These are phyloP conservation scores for Xerocomellus chrysenteron DNA, from an alignment of 768 basidiomycete genomes.

Conservation along the genomic window DNA sequence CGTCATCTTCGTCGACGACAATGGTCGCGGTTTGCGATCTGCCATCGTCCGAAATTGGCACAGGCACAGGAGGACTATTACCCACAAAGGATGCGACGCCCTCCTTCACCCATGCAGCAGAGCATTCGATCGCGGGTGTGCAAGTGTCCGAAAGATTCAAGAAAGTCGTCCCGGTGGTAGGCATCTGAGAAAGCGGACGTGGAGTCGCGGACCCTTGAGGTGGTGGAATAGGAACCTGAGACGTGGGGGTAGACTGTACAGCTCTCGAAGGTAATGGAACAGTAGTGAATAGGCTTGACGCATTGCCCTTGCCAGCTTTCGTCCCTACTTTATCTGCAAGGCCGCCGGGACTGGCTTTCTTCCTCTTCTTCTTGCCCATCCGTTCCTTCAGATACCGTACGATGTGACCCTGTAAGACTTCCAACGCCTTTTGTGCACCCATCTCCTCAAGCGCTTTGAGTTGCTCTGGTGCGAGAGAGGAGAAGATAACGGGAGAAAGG, in stretches of 20 bases:
- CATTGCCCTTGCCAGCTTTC: conserved; percentile 38
- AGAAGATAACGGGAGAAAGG: conserved; percentile 83
- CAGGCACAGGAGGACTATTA: conserved; percentile 31
- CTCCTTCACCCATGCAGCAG: conserved; percentile 17
- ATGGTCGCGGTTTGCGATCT: conserved; percentile 52
- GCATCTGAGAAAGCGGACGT: conserved; percentile 1
- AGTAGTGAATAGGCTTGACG: conserved; percentile 46
- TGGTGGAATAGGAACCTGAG: background rate
- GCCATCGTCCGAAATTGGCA: conserved; percentile 26
- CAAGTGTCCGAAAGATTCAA: conserved; percentile 15
- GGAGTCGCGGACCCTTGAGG: background rate
- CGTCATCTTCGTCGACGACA: conserved; percentile 54
- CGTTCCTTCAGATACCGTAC: conserved; percentile 81
- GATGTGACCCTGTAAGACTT: conserved; percentile 81
- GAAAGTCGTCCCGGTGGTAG: background rate
- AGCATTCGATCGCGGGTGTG: background rate
- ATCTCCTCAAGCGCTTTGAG: conserved; percentile 74
- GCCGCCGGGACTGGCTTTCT: conserved; percentile 35
- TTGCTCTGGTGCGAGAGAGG: conserved; percentile 69
- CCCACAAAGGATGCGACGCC: conserved; percentile 15
- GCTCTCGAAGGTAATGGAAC: conserved; percentile 36
- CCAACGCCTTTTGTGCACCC: conserved; percentile 79
- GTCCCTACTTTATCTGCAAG: conserved; percentile 41
- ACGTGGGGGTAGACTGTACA: conserved; percentile 6
- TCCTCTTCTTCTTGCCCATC: conserved; percentile 43